Evolutionary conservation across 257 asterid species (phyloP).

Genomic region (Rehmannia glutinosa): DNA sequence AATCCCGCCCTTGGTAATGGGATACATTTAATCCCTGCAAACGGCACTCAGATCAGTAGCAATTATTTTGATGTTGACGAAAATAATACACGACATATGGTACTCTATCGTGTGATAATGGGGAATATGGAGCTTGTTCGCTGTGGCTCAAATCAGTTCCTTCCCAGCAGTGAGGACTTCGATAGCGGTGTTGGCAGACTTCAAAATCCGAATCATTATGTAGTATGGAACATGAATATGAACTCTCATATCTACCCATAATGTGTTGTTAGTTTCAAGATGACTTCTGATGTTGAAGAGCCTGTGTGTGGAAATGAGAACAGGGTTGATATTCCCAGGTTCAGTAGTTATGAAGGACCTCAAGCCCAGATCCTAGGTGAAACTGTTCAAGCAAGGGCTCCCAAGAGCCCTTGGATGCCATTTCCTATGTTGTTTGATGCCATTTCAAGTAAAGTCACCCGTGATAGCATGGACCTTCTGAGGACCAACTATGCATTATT

Average conservation of each 20-base stretch:
- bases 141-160: constrained; percentile 75
- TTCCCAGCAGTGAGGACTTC: constrained; percentile 81
- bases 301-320: background rate
- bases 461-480: background rate
- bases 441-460: background rate
- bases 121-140: constrained; percentile 67
- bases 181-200: constrained; percentile 90
- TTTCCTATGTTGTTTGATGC: background rate
- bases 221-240: constrained; percentile 84
- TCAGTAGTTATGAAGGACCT: background rate
- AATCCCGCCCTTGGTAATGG: background rate
- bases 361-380: background rate
- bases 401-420: constrained; percentile 8
- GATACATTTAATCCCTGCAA: background rate
- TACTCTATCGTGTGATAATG: constrained; percentile 42
- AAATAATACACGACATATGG: constrained; percentile 6
- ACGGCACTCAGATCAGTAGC: constrained; percentile 3
- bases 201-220: constrained; percentile 59
- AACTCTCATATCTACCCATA: constrained; percentile 83
- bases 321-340: background rate
- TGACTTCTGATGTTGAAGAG: constrained; percentile 44
- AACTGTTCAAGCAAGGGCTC: background rate
- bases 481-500: constrained; percentile 1
- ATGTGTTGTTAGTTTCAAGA: constrained; percentile 75
- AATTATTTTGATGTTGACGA: constrained; percentile 6